Evolutionary conservation across 2,329 filamentous ascomycete genomes (phyloP).

Genomic region (Rutstroemia sp.): DNA sequence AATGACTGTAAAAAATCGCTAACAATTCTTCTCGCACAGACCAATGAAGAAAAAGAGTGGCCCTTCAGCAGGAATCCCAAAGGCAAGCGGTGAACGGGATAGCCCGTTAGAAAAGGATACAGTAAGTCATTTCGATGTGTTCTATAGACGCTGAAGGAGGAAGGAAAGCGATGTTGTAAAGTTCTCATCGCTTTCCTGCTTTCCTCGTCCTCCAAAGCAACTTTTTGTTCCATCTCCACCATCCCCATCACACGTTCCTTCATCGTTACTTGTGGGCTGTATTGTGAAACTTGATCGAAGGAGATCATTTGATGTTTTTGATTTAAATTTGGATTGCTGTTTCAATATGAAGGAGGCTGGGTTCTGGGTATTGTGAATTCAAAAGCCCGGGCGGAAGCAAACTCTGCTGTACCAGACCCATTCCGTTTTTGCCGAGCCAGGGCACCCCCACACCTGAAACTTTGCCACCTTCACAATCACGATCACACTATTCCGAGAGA

Average conservation of each 20-base stretch:
- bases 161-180: constrained; percentile 4
- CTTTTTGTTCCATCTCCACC: neutral
- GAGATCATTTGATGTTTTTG: neutral
- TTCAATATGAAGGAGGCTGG: constrained; percentile 9
- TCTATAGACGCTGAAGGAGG: neutral
- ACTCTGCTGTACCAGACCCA: constrained; percentile 19
- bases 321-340: constrained; percentile 11
- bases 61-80: constrained; percentile 61
- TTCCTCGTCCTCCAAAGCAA: neutral
- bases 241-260: neutral
- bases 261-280: neutral
- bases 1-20: constrained; percentile 15
- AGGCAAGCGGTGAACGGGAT: constrained; percentile 55
- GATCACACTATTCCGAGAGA: constrained; percentile 13
- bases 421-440: constrained; percentile 26
- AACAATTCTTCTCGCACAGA: constrained; percentile 36
- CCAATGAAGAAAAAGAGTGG: constrained; percentile 61
- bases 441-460: constrained; percentile 20
- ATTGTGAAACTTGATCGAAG: neutral
- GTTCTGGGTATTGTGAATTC: constrained; percentile 11
- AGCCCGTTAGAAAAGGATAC: constrained; percentile 48
- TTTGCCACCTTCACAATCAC: constrained; percentile 17
- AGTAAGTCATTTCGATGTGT: constrained; percentile 1
- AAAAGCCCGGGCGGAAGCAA: constrained; percentile 22
- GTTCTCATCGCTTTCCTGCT: constrained; percentile 5